phyloP scores from a whole-genome alignment of 257 asterid species.

The Capsicum baccatum region DNA sequence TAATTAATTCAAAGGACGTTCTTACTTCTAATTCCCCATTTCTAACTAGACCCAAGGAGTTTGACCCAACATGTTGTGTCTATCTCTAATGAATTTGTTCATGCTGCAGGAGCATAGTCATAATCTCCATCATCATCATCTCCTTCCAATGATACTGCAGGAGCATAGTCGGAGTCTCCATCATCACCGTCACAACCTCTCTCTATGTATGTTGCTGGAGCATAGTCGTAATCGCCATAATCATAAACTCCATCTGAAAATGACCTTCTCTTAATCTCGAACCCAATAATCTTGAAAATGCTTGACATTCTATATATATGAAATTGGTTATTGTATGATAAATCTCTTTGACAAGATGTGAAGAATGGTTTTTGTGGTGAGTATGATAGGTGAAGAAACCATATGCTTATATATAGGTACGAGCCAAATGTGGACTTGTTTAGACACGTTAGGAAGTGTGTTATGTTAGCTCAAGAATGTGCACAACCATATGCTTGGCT shows the following conservation, averaged over 20 bases:
- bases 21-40: too few relatives aligned
- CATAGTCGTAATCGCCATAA: not conserved
- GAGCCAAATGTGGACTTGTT: not conserved
- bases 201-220: not conserved
- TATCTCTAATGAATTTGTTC: too few relatives aligned
- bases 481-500: not conserved
- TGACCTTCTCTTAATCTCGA: not conserved
- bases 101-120: not conserved
- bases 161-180: not conserved
- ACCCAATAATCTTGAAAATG: not conserved
- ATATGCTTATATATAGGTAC: not conserved
- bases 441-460: conserved; percentile 4
- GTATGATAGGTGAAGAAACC: not conserved
- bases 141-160: not conserved
- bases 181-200: not conserved
- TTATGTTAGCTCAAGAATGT: not conserved
- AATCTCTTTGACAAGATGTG: too few relatives aligned
- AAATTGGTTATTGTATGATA: too few relatives aligned
- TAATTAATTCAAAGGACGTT: too few relatives aligned
- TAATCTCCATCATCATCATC: not conserved
- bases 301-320: not conserved
- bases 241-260: not conserved
- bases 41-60: too few relatives aligned
- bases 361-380: not conserved
- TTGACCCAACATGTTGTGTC: too few relatives aligned